phyloP scores from a whole-genome alignment of 139 green algal species.

The Protoeuglena noctilucae region DNA sequence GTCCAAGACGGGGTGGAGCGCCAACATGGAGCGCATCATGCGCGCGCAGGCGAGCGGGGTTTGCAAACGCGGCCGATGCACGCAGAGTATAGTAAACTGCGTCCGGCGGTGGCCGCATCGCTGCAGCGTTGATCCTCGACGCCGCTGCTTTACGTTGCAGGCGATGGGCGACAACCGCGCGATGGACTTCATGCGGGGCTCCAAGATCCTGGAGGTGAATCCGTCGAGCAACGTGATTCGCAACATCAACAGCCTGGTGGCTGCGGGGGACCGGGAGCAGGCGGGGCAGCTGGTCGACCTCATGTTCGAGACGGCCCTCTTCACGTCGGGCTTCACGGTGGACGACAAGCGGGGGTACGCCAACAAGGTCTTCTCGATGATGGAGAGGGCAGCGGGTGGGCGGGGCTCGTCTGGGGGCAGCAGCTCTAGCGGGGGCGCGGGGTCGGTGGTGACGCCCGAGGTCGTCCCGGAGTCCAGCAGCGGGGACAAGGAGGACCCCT shows the following conservation, averaged over 20 bases:
- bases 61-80: too few species aligned
- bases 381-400: slow-evolving; percentile 4
- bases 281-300: slow-evolving; percentile 35
- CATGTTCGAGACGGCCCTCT: slow-evolving; percentile 79
- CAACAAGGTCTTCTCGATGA: slow-evolving; percentile 7
- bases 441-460: not conserved
- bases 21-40: slow-evolving; percentile 98
- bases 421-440: not conserved
- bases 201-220: slow-evolving; percentile 96
- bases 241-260: slow-evolving; percentile 36
- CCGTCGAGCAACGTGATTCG: slow-evolving; percentile 65
- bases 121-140: not conserved
- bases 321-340: slow-evolving; percentile 49
- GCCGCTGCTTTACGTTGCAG: too few species aligned
- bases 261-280: slow-evolving; percentile 26
- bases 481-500: slow-evolving; percentile 2
- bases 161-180: slow-evolving; percentile 74
- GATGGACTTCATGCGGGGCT: slow-evolving; percentile 92
- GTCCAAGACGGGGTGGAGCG: slow-evolving; percentile 90
- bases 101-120: too few species aligned
- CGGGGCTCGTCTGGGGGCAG: not conserved
- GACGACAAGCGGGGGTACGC: slow-evolving; percentile 37
- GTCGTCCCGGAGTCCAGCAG: not conserved
- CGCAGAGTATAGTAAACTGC: too few species aligned
- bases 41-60: slow-evolving; percentile 25